Base-by-base conservation (phyloP, 257 asterid genomes). In the Nicotiana sylvestris region DNA sequence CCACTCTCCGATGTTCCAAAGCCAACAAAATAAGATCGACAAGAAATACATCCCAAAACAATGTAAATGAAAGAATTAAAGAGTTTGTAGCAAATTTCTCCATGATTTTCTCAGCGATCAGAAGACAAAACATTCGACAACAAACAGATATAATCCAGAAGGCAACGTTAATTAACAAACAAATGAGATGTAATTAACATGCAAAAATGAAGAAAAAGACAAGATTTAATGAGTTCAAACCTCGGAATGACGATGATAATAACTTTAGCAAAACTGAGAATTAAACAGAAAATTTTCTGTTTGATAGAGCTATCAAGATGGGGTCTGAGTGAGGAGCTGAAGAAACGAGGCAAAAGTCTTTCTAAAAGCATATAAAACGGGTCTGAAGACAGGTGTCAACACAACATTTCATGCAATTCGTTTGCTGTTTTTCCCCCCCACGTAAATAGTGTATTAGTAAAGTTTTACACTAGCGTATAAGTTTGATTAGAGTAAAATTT, bases 311-410 rank as follows among this genome's bases (percentile, higher is more conserved):
- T 72, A 25, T 76, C 43, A 76, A 76, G 80, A 76, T 15, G 80
- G 65, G 29, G 65, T 18, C 27, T 58, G 65, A 58, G 65, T 58
- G 27, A 76, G 58, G 18, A 53, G 58, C 58, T 13, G 58, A 53
- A 53, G 6, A 53, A 53, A 53, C 58, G 17, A 53, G 64, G 80
- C 46, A 51, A 51, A 49, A 25, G 64, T 51, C 62, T 49, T 76
- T 76, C 64, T 12, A 4, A 25, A 6, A 51, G 9, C 80, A 13
- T 15, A 51, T 29, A 76, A 76, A 27, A 76, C 80, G 80, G 64
- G 80, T 76, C 80, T 76, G 35, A 76, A 25, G 80, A 76, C 43
- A 76, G 43, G 46, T 76, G 80, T 68, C 18, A 68, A 12, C 80
- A 76, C 2, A 51, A 27, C 64, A 76, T 76, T 74, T 30, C 80